Base-by-base conservation (phyloP, 257 asterid genomes). In the Nicotiana benthamiana region DNA sequence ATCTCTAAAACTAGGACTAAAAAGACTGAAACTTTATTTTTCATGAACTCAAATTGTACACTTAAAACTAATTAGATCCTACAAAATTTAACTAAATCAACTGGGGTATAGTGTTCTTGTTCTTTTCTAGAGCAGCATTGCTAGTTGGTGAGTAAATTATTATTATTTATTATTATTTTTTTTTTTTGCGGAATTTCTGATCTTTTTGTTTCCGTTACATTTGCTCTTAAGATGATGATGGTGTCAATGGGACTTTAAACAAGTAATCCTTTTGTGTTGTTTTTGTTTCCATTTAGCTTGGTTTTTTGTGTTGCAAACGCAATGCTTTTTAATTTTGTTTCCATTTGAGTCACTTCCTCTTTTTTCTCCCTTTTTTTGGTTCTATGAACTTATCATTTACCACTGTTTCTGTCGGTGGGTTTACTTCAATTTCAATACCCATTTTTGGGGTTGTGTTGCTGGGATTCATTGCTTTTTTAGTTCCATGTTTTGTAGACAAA, bases 251-350 rank as follows among this genome's bases (percentile, higher is more conserved):
- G 36, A 24, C 28, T 13, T 22, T 13, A 20, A 70, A 70, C 17
- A 11, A 70, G 46, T 1, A 6, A 70, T 22, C 1, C n/a, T n/a
- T n/a, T n/a, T n/a, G n/a, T n/a, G n/a, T n/a, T n/a, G n/a, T 9
- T 20, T 12, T 61, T 46, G 22, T 43, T 52, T 28, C 6, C 51
- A 46, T 79, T 68, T 85, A 70, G 86, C 88, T 72, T 86, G 77
- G 87, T 79, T 84, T 87, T 87, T 82, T 81, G 87, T 86, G 85
- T 64, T 78, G 86, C 85, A 24, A 75, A 83, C 32, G 12, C 75
- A 68, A 51, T 51, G 54, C 17, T 51, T 51, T 78, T 32, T 70
- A 56, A 10, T 83, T 79, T 84, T 81, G 36, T 85, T 78, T 34
- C 30, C 65, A 17, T 83, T 52, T 84, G 82, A 79, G 36, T 36